Percentiles rank a stretch among this genome's conserved stretches.
These are phyloP conservation scores for Geotrichum armillariae DNA, from an alignment of 1,139 yeast genomes.

Conservation along the genomic window DNA sequence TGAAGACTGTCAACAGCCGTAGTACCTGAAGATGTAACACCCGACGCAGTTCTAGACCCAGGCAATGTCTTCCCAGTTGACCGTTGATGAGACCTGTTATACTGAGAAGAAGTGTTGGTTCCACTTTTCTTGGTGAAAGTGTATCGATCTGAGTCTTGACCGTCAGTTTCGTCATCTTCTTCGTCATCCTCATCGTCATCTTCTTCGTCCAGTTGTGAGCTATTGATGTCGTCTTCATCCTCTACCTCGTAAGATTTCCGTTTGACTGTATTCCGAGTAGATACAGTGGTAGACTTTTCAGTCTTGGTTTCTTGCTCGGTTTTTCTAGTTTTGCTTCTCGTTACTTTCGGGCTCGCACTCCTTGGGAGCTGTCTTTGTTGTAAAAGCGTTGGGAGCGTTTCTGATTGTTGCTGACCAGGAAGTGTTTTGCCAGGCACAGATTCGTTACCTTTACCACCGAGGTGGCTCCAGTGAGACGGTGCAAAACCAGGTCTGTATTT, in stretches of 20 bases:
- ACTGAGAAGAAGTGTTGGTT: neutral
- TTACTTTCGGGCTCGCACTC: neutral
- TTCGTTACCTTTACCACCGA: conserved; percentile 6
- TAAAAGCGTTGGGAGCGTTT: neutral
- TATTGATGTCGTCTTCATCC: neutral
- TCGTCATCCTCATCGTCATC: conserved; percentile 15
- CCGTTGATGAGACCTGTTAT: neutral
- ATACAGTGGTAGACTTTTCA: neutral
- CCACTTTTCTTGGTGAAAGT: neutral
- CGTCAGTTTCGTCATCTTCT: conserved; percentile 13
- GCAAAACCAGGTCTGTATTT: conserved; percentile 23
- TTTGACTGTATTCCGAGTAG: neutral
- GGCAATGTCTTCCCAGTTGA: conserved; percentile 17
- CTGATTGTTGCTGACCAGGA: neutral
- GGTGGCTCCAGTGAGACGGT: conserved; percentile 19
- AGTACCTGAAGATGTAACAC: neutral
- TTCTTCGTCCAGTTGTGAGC: conserved; percentile 5
- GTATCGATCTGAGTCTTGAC: neutral
- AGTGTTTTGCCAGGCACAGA: conserved; percentile 2
- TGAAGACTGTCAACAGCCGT: conserved; percentile 25
- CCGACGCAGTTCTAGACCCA: conserved; percentile 16
- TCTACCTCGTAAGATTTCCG: conserved; percentile 2
- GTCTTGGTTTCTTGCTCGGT: neutral
- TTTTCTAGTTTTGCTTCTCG: conserved; percentile 1
- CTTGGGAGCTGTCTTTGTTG: neutral